These are phyloP conservation scores for Acanthochlamys bracteata DNA, from an alignment of 106 monocot genomes.

Conservation along the genomic window DNA sequence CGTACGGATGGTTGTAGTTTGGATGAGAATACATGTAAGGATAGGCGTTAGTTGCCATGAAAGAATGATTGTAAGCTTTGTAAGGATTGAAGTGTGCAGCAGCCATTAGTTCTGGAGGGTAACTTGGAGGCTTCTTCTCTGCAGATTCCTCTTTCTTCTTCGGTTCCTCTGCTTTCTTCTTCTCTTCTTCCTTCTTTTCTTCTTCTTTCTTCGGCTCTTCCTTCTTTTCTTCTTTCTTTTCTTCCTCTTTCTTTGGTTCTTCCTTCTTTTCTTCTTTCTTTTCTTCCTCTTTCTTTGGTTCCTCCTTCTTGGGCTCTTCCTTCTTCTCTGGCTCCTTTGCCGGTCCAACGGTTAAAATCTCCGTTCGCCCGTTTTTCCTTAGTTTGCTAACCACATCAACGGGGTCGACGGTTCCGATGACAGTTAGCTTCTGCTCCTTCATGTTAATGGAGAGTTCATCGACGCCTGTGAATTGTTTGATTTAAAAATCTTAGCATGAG, in stretches of 20 bases:
- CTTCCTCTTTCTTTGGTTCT: conserved; percentile 21
- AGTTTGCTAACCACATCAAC: conserved; percentile 38
- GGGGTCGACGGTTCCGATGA: conserved; percentile 43
- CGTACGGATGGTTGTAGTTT: conserved; percentile 18
- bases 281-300: conserved; percentile 20
- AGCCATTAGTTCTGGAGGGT: too few relatives aligned
- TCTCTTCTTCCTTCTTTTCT: conserved; percentile 11
- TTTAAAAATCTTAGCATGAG: background rate
- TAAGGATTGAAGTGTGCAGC: conserved; percentile 18
- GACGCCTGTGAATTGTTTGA: conserved; percentile 29
- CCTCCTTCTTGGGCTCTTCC: conserved; percentile 32
- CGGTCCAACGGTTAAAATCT: conserved; percentile 32
- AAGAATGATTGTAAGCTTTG: conserved; percentile 19
- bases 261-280: conserved; percentile 26
- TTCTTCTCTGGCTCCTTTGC: conserved; percentile 47
- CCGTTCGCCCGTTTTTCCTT: conserved; percentile 30
- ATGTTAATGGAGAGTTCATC: conserved; percentile 51
- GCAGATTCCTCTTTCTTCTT: conserved; percentile 20
- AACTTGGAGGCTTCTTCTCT: conserved; percentile 6
- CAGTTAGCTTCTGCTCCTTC: conserved; percentile 51
- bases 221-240: conserved; percentile 29
- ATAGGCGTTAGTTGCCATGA: conserved; percentile 12
- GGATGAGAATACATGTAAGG: conserved; percentile 8
- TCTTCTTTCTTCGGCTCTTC: conserved; percentile 19
- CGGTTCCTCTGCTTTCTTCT: background rate